A percentile compares a stretch with the other conserved stretches of the same genome.
Conservation (phyloP, 441 rosid genomes). For the Arabidopsis lyrata region DNA sequence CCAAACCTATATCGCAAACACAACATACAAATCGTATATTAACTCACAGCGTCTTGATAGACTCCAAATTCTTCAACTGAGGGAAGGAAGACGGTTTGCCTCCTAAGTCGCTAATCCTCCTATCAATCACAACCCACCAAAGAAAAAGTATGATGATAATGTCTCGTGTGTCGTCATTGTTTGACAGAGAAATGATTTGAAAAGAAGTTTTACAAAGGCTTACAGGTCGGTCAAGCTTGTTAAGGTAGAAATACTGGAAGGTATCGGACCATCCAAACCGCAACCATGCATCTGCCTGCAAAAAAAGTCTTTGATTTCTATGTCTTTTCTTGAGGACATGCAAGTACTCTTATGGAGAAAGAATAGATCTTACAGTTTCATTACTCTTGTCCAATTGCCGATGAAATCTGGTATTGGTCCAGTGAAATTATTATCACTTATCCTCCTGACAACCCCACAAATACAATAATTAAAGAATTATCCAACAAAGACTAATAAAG, state of each 20-base stretch:
- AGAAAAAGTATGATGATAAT: conserved; percentile 14
- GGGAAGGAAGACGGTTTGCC: conserved; percentile 71
- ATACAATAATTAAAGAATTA: conserved; percentile 15
- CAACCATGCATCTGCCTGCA: conserved; percentile 85
- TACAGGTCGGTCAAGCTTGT: conserved; percentile 82
- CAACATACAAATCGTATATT: conserved; percentile 2
- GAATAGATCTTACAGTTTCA: conserved; percentile 65
- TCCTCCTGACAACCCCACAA: conserved; percentile 59
- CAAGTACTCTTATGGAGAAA: conserved; percentile 11
- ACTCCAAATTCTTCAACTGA: conserved; percentile 51
- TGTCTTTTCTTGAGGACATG: conserved; percentile 22
- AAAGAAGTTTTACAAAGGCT: conserved; percentile 37
- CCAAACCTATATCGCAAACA: neutral
- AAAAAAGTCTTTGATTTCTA: conserved; percentile 14
- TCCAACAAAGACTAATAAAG: neutral
- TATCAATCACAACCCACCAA: conserved; percentile 42
- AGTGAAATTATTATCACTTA: conserved; percentile 73
- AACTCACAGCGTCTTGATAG: conserved; percentile 84
- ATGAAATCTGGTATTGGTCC: conserved; percentile 79
- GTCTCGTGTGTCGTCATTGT: conserved; percentile 10
- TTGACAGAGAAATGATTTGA: neutral
- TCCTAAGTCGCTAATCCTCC: conserved; percentile 86
- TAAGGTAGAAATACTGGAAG: conserved; percentile 70
- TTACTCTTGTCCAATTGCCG: conserved; percentile 63
- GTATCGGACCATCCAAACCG: conserved; percentile 81